Evolutionary conservation across 495 filamentous ascomycete genomes (phyloP).

Genomic region (Astrocystis sublimbata): DNA sequence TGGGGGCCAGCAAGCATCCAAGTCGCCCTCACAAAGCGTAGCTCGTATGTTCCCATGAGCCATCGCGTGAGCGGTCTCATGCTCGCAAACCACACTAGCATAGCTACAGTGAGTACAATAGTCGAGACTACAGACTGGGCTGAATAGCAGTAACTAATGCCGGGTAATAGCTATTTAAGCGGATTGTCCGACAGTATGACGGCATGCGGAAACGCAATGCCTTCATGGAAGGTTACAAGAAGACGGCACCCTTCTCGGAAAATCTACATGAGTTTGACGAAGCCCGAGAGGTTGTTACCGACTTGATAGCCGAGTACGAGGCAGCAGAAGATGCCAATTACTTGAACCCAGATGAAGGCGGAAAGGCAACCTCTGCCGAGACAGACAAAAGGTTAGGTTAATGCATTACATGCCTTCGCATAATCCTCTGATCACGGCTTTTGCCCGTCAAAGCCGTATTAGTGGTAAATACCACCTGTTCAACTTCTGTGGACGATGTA

Average conservation of each 20-base stretch:
- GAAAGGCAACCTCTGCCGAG: conserved; percentile 44
- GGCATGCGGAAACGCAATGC: conserved; percentile 93
- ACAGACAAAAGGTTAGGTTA: conserved; percentile 46
- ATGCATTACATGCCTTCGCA: background rate
- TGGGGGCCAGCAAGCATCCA: conserved; percentile 99
- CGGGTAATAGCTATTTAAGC: conserved; percentile 70
- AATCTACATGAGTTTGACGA: conserved; percentile 95
- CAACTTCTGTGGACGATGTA: background rate
- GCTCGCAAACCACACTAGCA: conserved; percentile 97
- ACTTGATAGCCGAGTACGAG: conserved; percentile 91
- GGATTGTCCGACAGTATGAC: conserved; percentile 87
- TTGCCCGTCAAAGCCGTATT: too few species aligned
- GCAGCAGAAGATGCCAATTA: conserved; percentile 89
- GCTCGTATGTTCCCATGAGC: conserved; percentile 86
- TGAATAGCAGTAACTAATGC: conserved; percentile 1
- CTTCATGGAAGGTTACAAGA: conserved; percentile 93
- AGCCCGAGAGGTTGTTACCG: conserved; percentile 81
- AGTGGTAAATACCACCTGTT: background rate
- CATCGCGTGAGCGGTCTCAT: conserved; percentile 95
- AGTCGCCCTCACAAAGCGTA: conserved; percentile 93
- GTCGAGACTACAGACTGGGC: background rate
- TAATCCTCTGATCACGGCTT: conserved; percentile 7
- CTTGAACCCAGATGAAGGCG: conserved; percentile 66
- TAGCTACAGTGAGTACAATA: conserved; percentile 69
- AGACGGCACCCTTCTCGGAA: conserved; percentile 86